Base-by-base conservation (phyloP, 768 basidiomycete genomes). In the Suillus ampliporus region DNA sequence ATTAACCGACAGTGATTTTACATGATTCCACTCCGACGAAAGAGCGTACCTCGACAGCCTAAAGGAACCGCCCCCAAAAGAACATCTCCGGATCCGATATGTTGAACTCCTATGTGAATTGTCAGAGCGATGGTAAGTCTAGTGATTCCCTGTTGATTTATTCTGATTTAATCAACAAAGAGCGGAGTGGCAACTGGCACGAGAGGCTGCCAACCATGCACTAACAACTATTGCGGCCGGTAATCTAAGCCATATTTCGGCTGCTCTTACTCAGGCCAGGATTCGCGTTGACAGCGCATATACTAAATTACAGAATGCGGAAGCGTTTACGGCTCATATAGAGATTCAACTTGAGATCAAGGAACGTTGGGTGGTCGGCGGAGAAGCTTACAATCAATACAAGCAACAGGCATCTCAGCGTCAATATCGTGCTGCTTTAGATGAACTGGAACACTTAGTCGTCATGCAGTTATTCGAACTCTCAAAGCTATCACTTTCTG, bases 401-500 rank as follows among this genome's bases (percentile, higher is more conserved):
- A 48, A 44, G 14, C 23, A 57, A 28, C 34, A 60, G 35, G 53
- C 53, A 3, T 15, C 53, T n/a, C 19, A 50, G 8, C 15, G 19
- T 6, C 57, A 60, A 19, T 65, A 65, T 53, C 35, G 28, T 10
- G 19, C 6, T 15, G 58, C 54, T 21, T 35, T 77, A 2, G 72
- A 76, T 37, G 58, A 70, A 8, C 68, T 78, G 0, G 71, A 78
- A 43, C 63, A 66, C 6, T 64, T 77, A 0, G 74, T 77, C 0
- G 72, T 77, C 0, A 71, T 72, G 62, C 57, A 69, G 0, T 58
- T 77, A 1, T 71, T 77, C 47, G 72, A 78, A 59, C 61, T 78
- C 3, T 53, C 64, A 7, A 78, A 75, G 63, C 54, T 72, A 13
- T 61, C 48, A 2, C 14, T 60, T 34, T 63, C 60, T 23, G 62